Evolutionary conservation across 352 stramenopile species (phyloP).

Genomic region (Phytophthora citricola): DNA sequence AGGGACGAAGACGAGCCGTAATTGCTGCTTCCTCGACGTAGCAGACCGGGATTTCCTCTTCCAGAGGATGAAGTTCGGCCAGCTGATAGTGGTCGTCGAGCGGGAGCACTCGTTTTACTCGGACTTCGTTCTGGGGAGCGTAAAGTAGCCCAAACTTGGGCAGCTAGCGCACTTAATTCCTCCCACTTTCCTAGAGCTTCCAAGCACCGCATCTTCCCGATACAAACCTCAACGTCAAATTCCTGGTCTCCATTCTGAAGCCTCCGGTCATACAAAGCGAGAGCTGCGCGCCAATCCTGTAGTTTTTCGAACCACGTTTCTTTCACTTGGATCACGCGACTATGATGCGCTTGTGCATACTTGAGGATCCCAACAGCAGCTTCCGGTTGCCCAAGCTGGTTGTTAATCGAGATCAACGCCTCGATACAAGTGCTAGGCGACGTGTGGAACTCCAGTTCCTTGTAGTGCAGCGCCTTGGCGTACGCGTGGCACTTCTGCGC

Average conservation of each 20-base stretch:
- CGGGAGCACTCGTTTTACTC: constrained; percentile 8
- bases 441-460: constrained; percentile 97
- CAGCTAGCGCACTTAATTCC: constrained; percentile 90
- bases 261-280: constrained; percentile 92
- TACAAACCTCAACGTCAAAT: constrained; percentile 92
- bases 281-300: constrained; percentile 96
- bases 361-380: constrained; percentile 98
- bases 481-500: constrained; percentile 97
- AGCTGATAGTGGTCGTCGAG: constrained; percentile 24
- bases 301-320: constrained; percentile 99
- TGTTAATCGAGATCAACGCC: constrained; percentile 98
- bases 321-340: constrained; percentile 88
- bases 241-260: constrained; percentile 30
- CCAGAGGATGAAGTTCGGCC: constrained; percentile 16
- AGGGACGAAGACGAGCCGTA: constrained; percentile 42
- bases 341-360: constrained; percentile 86
- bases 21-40: constrained; percentile 47
- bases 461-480: constrained; percentile 96
- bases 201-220: constrained; percentile 98
- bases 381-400: constrained; percentile 96
- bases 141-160: constrained; percentile 60
- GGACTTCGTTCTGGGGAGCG: constrained; percentile 29
- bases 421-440: constrained; percentile 96
- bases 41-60: constrained; percentile 12
- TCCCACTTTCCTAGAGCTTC: constrained; percentile 97